Evolutionary conservation across 2,329 filamentous ascomycete genomes (phyloP).

Genomic region (Verticillium dahliae): DNA sequence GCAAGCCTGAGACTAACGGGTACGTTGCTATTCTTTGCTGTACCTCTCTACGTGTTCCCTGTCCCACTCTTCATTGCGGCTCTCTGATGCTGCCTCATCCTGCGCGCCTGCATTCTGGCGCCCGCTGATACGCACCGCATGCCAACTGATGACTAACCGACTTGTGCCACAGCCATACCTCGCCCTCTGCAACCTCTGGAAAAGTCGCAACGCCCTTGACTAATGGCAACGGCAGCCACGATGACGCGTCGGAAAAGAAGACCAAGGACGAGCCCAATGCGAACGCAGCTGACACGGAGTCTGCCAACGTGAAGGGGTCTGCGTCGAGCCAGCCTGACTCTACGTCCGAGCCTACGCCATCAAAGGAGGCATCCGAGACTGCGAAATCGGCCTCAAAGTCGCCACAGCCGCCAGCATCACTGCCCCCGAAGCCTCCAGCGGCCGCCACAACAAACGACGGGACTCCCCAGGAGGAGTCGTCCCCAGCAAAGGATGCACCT

Average conservation of each 20-base stretch:
- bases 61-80: no score
- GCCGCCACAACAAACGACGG: conserved; percentile 7
- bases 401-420: neutral
- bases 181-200: neutral
- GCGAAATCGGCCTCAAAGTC: conserved; percentile 5
- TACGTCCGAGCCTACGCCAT: neutral
- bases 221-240: conserved; percentile 16
- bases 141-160: neutral
- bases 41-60: neutral
- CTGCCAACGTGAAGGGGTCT: conserved; percentile 9
- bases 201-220: conserved; percentile 9
- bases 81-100: no score
- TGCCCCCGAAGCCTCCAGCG: conserved; percentile 1
- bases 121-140: neutral
- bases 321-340: conserved; percentile 2
- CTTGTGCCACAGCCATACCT: neutral
- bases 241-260: neutral
- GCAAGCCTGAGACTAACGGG: conserved; percentile 29
- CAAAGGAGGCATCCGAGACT: conserved; percentile 19
- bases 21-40: conserved; percentile 18
- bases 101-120: neutral
- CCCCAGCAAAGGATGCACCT: neutral
- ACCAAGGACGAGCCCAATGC: neutral
- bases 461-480: neutral
- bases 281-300: conserved; percentile 3